Base-by-base conservation (phyloP, 2,329 filamentous ascomycete genomes). In the Trichoderma citrinoviride region DNA sequence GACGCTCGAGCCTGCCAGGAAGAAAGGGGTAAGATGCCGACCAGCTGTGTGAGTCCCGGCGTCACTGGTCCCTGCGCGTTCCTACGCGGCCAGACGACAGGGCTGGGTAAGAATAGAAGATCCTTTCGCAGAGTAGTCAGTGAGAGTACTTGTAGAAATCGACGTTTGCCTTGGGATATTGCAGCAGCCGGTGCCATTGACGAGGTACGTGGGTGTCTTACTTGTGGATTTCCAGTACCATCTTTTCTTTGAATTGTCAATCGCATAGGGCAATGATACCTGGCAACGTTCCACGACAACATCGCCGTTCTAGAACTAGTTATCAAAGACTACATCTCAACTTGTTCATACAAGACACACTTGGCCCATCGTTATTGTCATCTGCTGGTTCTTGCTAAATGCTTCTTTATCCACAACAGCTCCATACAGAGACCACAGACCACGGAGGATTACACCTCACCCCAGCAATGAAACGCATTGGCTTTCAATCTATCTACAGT, bases 21-120 rank as follows among this genome's bases (percentile, higher is more conserved):
- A 37, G 58, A 62, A 54, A 62, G 58, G 49, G 49, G 47, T 43
- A 61, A 33, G 21, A 33, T 52, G 57, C 56, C 25, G 19, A 49
- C 15, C n/a, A 53, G 25, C 23, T 41, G 57, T n/a, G 29, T 40
- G 25, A 29, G 37, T 37, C 46, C 37, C 29, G 46, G 37, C 58
- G 23, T 33, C 37, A 8, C 40, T 33, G 7, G 14, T 37, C 49
- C 58, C 25, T 37, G 40, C 23, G 25, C 25, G 7, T 19, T 37
- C 41, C 25, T 44, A 46, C 57, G 19, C 57, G 33, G 47, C 23
- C 41, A 21, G 27, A 41, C n/a, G 33, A n/a, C 58, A 21, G 47
- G 58, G 47, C 58, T 54, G 58, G 47, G 47, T 46, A 37, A 46
- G 37, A 47, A 58, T 44, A 61, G 47, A 54, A 37, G 23, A 25